Conservation (phyloP, 192 early-diverging fungal genomes). For the Ambispora gerdemannii region DNA sequence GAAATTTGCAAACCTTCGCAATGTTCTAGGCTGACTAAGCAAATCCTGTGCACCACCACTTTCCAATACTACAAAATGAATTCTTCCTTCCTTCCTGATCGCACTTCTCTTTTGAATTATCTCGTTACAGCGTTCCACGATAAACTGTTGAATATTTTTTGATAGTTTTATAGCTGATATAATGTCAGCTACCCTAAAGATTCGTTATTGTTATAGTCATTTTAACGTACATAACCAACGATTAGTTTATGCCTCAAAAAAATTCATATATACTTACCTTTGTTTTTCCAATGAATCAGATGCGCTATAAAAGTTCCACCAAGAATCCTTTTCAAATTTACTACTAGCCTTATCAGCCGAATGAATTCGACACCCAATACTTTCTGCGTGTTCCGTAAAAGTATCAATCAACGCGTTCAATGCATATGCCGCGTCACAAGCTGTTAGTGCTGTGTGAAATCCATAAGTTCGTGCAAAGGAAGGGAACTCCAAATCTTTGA, state of each 20-base stretch:
- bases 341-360: not conserved
- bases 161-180: not conserved
- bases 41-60: not conserved
- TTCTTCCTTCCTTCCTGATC: not conserved
- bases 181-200: not conserved
- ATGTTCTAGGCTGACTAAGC: not conserved
- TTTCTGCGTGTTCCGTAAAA: not conserved
- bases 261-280: not conserved
- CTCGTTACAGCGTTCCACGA: not conserved
- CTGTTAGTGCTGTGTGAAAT: not conserved
- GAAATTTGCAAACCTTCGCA: not conserved
- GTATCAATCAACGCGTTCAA: not conserved
- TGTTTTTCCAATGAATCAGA: not conserved
- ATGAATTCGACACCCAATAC: not conserved
- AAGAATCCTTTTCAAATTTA: not conserved
- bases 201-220: no score
- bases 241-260: not conserved
- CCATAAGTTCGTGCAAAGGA: not conserved
- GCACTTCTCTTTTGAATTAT: not conserved
- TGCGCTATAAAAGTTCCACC: not conserved
- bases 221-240: not conserved
- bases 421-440: not conserved
- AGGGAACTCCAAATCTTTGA: not conserved
- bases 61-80: not conserved
- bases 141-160: not conserved